phyloP scores from a whole-genome alignment of 2,329 filamentous ascomycete species.

The Chaetoscypha palmicola region DNA sequence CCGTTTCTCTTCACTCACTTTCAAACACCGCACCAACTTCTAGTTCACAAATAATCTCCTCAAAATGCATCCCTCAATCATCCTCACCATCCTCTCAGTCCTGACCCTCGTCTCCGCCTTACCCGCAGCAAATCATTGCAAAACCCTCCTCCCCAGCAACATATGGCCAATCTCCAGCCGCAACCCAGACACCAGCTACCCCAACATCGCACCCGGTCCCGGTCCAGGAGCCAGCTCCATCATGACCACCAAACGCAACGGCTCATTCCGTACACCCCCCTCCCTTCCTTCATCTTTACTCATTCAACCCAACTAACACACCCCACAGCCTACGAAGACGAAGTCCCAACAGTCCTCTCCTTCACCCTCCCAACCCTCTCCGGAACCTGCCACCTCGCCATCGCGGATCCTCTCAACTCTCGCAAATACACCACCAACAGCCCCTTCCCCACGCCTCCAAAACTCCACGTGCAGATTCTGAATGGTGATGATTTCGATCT shows the following conservation, averaged over 20 bases:
- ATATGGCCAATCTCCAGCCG: not conserved
- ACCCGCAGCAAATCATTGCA: not conserved
- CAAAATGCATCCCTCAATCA: not conserved
- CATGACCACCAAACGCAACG: not conserved
- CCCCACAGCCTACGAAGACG: not conserved
- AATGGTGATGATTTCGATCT: not conserved
- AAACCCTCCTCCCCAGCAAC: not conserved
- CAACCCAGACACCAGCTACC: not conserved
- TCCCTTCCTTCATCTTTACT: not conserved
- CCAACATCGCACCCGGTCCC: not conserved
- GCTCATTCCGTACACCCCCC: not conserved
- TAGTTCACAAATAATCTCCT: too few species aligned
- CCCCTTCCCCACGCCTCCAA: not conserved
- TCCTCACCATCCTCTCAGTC: not conserved
- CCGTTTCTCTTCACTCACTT: too few species aligned
- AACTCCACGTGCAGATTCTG: not conserved
- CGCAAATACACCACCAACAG: not conserved
- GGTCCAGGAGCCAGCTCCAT: not conserved
- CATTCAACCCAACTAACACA: not conserved
- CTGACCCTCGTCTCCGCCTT: not conserved
- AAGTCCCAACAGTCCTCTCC: not conserved
- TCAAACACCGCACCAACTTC: too few species aligned
- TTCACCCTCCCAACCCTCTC: not conserved
- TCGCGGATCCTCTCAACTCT: not conserved
- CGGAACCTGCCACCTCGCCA: not conserved